Evolutionary conservation across 352 stramenopile genomes (phyloP), one percentile per base, ranked within the genome.

Genomic region (Phytophthora rubi): DNA sequence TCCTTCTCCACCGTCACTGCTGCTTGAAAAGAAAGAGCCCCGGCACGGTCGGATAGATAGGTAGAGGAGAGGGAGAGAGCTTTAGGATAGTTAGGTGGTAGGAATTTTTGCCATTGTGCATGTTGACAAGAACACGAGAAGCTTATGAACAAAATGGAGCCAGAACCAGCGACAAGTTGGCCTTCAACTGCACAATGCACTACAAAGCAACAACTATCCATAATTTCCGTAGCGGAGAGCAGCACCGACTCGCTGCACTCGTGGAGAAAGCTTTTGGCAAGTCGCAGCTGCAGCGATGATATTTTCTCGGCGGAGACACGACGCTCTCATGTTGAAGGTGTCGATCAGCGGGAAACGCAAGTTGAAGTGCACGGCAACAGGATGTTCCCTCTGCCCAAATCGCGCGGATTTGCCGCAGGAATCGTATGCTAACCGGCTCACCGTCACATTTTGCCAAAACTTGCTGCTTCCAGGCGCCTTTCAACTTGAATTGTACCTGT

Each of bases 1-100:
- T 89, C 85, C 3, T 82, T 91, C 58, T 77, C 70, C 68, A 86
- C 82, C 6, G 68, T 81, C 52, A 71, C 70, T 23, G 77, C 77
- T 37, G 68, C 72, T 23, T 83, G 70, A 73, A 12, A 28, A 16
- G 30, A 52, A 30, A 57, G 57, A 26, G 44, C 44, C 13, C 12
- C 39, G 39, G 13, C 16, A 5, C 48, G 30, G 51, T 26, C 23
- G 23, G 23, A 26, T 26, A 26, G 23, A 26, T 26, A 26, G 23
- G 23, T 26, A 26, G 23, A 26, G 23, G 23, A 26, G 49, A 62
- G 58, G 28, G 32, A 28, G 21, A 65, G 33, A 68, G 42, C 42
- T 53, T 53, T 78, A 78, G 66, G 55, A 70, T 73, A 76, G 72
- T 76, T 76, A 79, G 71, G 73, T 39, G 51, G 39, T 65, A 68